These are phyloP conservation scores for Pythium folliculosum DNA, from an alignment of 352 stramenopile species.

Conservation along the genomic window DNA sequence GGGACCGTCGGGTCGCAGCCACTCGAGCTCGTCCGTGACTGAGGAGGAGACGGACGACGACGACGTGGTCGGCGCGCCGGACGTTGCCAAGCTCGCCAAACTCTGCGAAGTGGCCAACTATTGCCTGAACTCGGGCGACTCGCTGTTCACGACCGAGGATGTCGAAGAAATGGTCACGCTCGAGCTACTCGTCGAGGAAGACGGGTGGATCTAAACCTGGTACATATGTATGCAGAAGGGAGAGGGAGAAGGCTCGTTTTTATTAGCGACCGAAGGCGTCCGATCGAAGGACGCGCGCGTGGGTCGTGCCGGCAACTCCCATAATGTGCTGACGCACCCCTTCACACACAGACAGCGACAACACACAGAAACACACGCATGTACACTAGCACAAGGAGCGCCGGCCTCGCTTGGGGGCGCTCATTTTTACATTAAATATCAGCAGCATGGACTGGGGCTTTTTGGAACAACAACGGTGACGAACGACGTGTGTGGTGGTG, in stretches of 20 bases:
- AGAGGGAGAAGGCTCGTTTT: neutral
- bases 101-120: constrained; percentile 40
- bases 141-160: constrained; percentile 52
- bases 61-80: constrained; percentile 26
- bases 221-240: neutral
- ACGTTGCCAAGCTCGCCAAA: constrained; percentile 27
- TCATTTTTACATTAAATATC: constrained; percentile 31
- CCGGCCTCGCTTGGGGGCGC: neutral
- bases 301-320: neutral
- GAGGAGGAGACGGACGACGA: constrained; percentile 40
- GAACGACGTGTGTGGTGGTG: neutral
- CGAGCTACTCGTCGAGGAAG: constrained; percentile 81
- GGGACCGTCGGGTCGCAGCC: constrained; percentile 28
- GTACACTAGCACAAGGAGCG: constrained; percentile 20
- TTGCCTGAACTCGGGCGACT: constrained; percentile 42
- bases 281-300: constrained; percentile 20
- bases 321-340: neutral
- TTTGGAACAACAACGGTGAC: neutral
- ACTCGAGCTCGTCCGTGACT: constrained; percentile 58
- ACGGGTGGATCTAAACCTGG: constrained; percentile 74
- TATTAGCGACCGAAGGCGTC: constrained; percentile 16
- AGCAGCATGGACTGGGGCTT: constrained; percentile 2
- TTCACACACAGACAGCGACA: neutral
- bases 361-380: constrained; percentile 10
- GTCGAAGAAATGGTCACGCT: constrained; percentile 68